Evolutionary conservation across 352 stramenopile species (phyloP), one percentile per base, ranked within the genome.

Genomic region (Hyaloperonospora brassicae): DNA sequence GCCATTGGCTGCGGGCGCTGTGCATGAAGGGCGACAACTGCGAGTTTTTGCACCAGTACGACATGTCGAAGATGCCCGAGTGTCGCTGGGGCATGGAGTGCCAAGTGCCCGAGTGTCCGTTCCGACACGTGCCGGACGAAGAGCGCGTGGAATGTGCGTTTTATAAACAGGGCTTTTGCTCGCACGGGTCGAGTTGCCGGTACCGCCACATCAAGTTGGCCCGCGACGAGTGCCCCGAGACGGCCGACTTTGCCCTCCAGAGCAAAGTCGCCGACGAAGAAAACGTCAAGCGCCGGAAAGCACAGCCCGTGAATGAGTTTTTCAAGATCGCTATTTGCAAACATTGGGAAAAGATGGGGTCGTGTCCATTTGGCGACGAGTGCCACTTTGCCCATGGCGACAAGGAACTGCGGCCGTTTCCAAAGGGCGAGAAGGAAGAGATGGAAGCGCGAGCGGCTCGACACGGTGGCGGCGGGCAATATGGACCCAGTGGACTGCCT

Each of bases 21-120:
- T 98, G 96, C 68, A 98, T 98, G 95, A 98, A 98, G 59, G 95
- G 95, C 31, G 88, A 97, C 59, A 94, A 93, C 51, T 98, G 95
- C 66, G 94, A 98, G 73, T 98, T 98, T 61, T 64, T 98, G 48
- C 95, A 98, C 63, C 64, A 76, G 67, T 98, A 97, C 64, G 93
- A 98, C 73, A 90, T 98, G 67, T 87, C 75, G 31, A 97, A 97
- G 65, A 98, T 98, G 96, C 96, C 96, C 10, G 80, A 98, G 44
- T 98, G 96, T 68, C 86, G 95, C 36, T 97, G 96, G 84, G 95
- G 95, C 17, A 97, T 98, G 74, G 86, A 97, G 52, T 98, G 95
- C 43, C 95, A 98, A 62, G 89, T 98, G 45, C 91, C 94, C 27
- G 93, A 98, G 66, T 98, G 95, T 77, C 94, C 94, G 1, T 98